Percentiles rank a stretch among this genome's conserved stretches.
Conservation (phyloP, 2,329 filamentous ascomycete species). For the Colletotrichum sp. region DNA sequence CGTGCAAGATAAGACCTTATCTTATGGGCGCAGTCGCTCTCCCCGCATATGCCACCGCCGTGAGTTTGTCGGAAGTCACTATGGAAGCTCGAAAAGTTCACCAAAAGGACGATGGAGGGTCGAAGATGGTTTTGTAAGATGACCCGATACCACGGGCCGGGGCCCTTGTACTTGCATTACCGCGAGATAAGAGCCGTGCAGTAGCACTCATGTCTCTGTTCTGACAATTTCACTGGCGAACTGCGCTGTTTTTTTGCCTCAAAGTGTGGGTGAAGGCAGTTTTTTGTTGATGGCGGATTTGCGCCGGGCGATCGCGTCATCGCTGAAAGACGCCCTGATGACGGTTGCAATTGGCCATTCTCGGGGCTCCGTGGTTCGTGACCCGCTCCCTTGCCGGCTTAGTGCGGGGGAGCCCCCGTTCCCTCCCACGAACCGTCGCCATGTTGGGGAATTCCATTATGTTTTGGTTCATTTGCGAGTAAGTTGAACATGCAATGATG, state of each 20-base stretch:
- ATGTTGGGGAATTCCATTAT: background rate
- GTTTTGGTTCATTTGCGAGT: background rate
- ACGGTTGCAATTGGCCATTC: background rate
- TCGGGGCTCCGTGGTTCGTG: background rate
- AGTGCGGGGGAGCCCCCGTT: background rate
- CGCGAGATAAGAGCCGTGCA: background rate
- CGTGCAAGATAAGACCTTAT: background rate
- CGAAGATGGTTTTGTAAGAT: background rate
- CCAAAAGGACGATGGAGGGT: background rate
- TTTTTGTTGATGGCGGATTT: constrained; percentile 12
- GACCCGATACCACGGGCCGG: background rate
- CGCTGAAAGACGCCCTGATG: background rate
- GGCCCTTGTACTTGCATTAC: background rate
- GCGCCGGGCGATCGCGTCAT: constrained; percentile 17
- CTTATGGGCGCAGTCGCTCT: background rate
- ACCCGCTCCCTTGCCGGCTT: background rate
- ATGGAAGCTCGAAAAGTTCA: background rate
- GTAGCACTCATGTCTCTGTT: background rate
- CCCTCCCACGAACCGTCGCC: background rate
- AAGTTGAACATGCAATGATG: background rate
- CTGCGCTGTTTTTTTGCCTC: background rate
- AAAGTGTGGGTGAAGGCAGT: background rate
- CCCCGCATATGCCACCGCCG: background rate
- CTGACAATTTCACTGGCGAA: background rate
- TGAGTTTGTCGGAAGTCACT: background rate